Conservation (phyloP, 2,329 filamentous ascomycete genomes). For the Neofusicoccum cordaticola region DNA sequence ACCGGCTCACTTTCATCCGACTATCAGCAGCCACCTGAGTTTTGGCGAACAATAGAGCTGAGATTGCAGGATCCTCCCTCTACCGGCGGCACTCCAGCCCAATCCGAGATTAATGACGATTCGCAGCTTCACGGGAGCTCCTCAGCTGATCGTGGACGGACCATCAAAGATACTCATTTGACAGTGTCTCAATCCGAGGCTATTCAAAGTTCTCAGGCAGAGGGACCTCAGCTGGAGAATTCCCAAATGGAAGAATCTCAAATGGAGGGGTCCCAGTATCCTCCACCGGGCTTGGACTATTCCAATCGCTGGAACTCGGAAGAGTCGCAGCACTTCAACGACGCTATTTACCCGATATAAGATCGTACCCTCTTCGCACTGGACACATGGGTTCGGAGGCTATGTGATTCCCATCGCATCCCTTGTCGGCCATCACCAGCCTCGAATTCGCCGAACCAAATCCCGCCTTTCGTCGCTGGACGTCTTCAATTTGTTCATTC, state of each 20-base stretch:
- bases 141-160: not conserved
- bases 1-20: too few species aligned
- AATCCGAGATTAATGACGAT: not conserved
- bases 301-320: too few species aligned
- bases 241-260: not conserved
- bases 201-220: not conserved
- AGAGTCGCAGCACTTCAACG: too few species aligned
- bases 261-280: too few species aligned
- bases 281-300: not conserved
- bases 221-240: not conserved
- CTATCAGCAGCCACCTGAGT: not conserved
- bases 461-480: too few species aligned
- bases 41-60: not conserved
- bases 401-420: too few species aligned
- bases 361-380: too few species aligned
- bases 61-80: not conserved
- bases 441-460: too few species aligned
- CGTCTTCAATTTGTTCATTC: too few species aligned
- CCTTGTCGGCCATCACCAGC: too few species aligned
- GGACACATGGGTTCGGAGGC: too few species aligned
- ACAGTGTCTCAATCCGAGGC: not conserved
- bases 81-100: not conserved
- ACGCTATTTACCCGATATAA: too few species aligned
- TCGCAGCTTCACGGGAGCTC: accelerated
- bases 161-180: not conserved